These are phyloP conservation scores for Brassica hybrid DNA, from an alignment of 441 rosid species.

Conservation along the genomic window DNA sequence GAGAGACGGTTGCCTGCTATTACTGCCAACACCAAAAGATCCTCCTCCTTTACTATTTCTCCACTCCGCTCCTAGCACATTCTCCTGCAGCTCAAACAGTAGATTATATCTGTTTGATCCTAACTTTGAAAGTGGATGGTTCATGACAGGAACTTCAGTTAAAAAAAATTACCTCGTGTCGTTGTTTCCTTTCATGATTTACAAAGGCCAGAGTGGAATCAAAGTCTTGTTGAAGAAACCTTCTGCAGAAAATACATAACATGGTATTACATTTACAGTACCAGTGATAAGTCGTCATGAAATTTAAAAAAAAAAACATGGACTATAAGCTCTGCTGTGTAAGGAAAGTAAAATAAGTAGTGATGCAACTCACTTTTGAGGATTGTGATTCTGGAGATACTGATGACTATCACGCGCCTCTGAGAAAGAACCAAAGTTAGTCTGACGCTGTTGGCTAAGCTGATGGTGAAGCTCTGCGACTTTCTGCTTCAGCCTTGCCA, in stretches of 20 bases:
- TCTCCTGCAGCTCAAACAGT: constrained; percentile 56
- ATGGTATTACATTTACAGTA: not conserved
- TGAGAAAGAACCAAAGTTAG: constrained; percentile 77
- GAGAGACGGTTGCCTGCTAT: constrained; percentile 69
- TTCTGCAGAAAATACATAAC: constrained; percentile 54
- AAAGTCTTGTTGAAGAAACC: constrained; percentile 92
- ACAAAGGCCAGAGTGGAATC: constrained; percentile 87
- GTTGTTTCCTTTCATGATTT: constrained; percentile 95
- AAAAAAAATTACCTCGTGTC: constrained; percentile 68
- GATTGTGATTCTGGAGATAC: constrained; percentile 72
- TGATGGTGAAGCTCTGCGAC: constrained; percentile 99
- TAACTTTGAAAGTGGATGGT: not conserved
- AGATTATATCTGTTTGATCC: constrained; percentile 5
- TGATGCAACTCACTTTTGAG: constrained; percentile 75
- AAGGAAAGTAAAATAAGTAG: constrained; percentile 6
- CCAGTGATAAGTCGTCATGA: not conserved
- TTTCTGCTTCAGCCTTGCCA: constrained; percentile 96
- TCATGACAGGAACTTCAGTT: constrained; percentile 21
- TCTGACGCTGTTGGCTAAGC: constrained; percentile 94
- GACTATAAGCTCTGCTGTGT: constrained; percentile 6
- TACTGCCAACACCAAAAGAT: constrained; percentile 66
- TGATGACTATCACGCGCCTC: constrained; percentile 82
- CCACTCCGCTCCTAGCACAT: constrained; percentile 66
- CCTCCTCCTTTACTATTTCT: constrained; percentile 74
- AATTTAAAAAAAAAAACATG: not conserved